Evolutionary conservation across 2,329 filamentous ascomycete genomes (phyloP).

Genomic region (Xylaria sp.): DNA sequence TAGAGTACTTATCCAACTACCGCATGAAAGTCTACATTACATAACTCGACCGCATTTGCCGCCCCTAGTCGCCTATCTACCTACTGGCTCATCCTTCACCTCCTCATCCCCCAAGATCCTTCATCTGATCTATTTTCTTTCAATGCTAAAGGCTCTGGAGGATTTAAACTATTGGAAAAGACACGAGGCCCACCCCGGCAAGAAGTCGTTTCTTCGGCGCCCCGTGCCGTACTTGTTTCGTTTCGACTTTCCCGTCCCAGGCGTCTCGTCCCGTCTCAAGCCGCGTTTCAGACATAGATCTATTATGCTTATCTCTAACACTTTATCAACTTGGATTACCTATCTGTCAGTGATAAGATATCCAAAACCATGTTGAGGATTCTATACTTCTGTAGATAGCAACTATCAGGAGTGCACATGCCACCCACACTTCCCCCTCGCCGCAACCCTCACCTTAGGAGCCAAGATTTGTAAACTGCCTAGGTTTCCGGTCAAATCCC

Average conservation of each 20-base stretch:
- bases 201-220: neutral
- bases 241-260: conserved; percentile 12
- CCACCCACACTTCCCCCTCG: neutral
- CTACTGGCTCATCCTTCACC: neutral
- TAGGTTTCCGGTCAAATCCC: conserved; percentile 9
- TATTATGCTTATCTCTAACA: conserved; percentile 22
- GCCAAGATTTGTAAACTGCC: neutral
- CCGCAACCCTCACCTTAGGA: neutral
- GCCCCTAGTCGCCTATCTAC: neutral
- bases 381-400: conserved; percentile 8
- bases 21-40: neutral
- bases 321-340: neutral
- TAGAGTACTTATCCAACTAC: conserved; percentile 19
- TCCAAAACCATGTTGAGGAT: neutral
- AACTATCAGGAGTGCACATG: neutral
- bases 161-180: neutral
- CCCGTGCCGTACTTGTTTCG: conserved; percentile 24
- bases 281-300: conserved; percentile 32
- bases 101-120: conserved; percentile 14
- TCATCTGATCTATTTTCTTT: conserved; percentile 28
- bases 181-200: neutral
- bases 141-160: neutral
- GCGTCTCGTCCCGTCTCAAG: conserved; percentile 13
- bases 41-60: neutral
- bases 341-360: neutral